A percentile compares a stretch with the other conserved stretches of the same genome.
These are phyloP conservation scores for Auricularia heimuer DNA, from an alignment of 768 basidiomycete genomes.

Conservation along the genomic window DNA sequence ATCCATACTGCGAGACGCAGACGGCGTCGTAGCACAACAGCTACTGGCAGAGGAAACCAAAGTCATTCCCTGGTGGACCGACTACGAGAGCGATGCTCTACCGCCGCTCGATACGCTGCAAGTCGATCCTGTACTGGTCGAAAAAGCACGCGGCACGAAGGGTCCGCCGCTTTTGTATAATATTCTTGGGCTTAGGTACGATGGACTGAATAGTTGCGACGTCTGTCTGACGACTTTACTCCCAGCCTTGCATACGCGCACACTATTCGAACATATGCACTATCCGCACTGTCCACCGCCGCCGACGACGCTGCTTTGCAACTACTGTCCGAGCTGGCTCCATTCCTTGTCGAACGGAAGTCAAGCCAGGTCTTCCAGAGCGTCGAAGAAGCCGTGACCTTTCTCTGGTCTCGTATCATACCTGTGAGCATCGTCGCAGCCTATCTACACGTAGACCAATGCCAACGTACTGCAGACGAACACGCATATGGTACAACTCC, in stretches of 20 bases:
- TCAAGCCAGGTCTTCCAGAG: slow-evolving; percentile 45
- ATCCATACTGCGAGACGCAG: slow-evolving; percentile 47
- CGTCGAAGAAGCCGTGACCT: slow-evolving; percentile 44
- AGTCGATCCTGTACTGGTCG: slow-evolving; percentile 30
- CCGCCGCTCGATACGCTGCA: slow-evolving; percentile 30
- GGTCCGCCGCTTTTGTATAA: slow-evolving; percentile 51
- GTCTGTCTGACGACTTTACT: not conserved
- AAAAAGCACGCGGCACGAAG: slow-evolving; percentile 17
- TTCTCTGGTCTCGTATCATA: slow-evolving; percentile 56
- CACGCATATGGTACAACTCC: slow-evolving; percentile 35
- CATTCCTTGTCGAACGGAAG: slow-evolving; percentile 54
- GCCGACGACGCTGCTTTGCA: slow-evolving; percentile 39
- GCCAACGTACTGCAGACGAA: not conserved
- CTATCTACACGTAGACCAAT: not conserved
- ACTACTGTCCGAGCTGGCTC: slow-evolving; percentile 42
- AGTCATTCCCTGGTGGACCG: slow-evolving; percentile 69
- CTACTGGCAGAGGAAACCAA: slow-evolving; percentile 46
- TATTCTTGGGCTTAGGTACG: slow-evolving; percentile 42
- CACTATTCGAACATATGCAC: slow-evolving; percentile 48
- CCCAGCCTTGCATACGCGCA: slow-evolving; percentile 61
- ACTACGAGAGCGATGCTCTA: slow-evolving; percentile 4
- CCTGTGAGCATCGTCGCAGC: slow-evolving; percentile 28
- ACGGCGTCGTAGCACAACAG: slow-evolving; percentile 47
- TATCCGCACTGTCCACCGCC: slow-evolving; percentile 43
- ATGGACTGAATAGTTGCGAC: not conserved